A percentile compares a stretch with the other conserved stretches of the same genome.
Evolutionary conservation across 108 stramenopile species (phyloP).

Genomic region (Craspedostauros australis): DNA sequence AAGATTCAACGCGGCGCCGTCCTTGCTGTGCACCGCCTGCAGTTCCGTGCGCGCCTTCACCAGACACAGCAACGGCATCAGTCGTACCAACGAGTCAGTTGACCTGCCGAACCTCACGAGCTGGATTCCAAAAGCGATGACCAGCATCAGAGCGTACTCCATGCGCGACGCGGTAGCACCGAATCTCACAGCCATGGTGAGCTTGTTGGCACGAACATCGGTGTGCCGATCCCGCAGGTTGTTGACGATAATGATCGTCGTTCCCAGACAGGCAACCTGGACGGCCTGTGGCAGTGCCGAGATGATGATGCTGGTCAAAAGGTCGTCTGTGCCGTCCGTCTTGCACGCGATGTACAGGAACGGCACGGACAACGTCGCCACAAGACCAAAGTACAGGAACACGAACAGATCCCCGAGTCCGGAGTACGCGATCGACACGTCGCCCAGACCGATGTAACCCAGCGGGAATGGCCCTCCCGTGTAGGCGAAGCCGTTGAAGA

Average conservation of each 20-base stretch:
- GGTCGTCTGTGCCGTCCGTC: background rate
- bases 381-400: slow-evolving; percentile 85
- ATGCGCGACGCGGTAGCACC: slow-evolving; percentile 55
- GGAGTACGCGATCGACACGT: slow-evolving; percentile 75
- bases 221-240: slow-evolving; percentile 85
- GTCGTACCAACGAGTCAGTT: slow-evolving; percentile 4
- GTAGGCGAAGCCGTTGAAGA: slow-evolving; percentile 84
- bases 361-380: slow-evolving; percentile 69
- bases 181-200: slow-evolving; percentile 77
- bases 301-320: slow-evolving; percentile 9
- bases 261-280: slow-evolving; percentile 61
- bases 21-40: slow-evolving; percentile 53
- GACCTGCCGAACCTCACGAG: slow-evolving; percentile 12
- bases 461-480: slow-evolving; percentile 86
- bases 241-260: slow-evolving; percentile 86
- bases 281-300: slow-evolving; percentile 37
- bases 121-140: slow-evolving; percentile 10
- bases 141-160: slow-evolving; percentile 53
- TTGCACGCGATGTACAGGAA: slow-evolving; percentile 32
- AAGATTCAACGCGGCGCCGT: slow-evolving; percentile 64
- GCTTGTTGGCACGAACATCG: slow-evolving; percentile 65
- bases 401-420: slow-evolving; percentile 87
- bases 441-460: slow-evolving; percentile 77
- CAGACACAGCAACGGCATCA: slow-evolving; percentile 55
- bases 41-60: slow-evolving; percentile 53